Evolutionary conservation across 2,329 filamentous ascomycete genomes (phyloP), one percentile per base, ranked within the genome.

Genomic region (Teratosphaeria destructans): DNA sequence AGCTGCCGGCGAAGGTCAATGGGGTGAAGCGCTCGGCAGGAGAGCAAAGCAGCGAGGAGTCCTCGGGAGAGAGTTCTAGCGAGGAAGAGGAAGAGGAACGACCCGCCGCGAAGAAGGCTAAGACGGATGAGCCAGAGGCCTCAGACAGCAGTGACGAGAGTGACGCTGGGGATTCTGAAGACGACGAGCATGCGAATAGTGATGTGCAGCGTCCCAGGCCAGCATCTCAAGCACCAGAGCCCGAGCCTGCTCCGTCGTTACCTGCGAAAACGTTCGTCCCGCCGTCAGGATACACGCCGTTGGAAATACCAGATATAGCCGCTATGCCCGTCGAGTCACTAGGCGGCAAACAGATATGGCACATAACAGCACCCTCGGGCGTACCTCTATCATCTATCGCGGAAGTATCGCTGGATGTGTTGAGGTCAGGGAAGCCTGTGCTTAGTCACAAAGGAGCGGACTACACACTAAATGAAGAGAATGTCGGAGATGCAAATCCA

Each of bases 271-370:
- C 66, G 1, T 72, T 64, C 59, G 53, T 72, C 29, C 71, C 75
- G 23, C 72, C 75, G 5, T 65, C 68, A 34, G 77, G 79, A 54
- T 81, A 82, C 79, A 76, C 64, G 66, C 74, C 64, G 70, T 76
- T 69, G 72, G 79, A 65, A 75, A 82, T 68, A 73, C 83, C 61
- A 71, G 79, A 65, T 19, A 67, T 66, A 34, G 64, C 71, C 6
- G 62, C 68, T 6, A 57, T 68, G 8, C 75, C 81, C 26, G 73
- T 11, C 60, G 79, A 80, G 58, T 82, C 83, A 65, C 71, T 86
- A 7, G 76, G 84, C 59, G 86, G 85, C 63, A 90, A 90, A 76
- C 85, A 91, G 70, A 78, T 91, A 61, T 92, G 88, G 88, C 89
- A 90, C 71, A 89, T 92, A 66, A 89, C 86, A 10, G 85, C 86